Evolutionary conservation across 202 grass and related monocot genomes (phyloP).

Genomic region (Dendrocalamus latiflorus): DNA sequence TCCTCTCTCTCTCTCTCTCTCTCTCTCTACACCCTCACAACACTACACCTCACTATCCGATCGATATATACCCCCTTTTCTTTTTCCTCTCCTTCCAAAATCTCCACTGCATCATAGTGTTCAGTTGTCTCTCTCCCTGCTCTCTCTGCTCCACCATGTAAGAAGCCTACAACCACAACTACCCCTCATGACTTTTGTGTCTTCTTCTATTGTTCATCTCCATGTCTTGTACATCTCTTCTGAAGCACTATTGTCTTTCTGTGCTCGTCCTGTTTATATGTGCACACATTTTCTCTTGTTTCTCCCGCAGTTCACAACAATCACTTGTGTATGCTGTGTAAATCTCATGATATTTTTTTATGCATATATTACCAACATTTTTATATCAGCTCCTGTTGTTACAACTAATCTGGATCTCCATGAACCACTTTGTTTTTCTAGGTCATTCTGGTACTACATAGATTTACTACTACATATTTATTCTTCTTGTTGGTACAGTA

Average conservation of each 20-base stretch:
- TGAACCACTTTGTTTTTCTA: conserved; percentile 21
- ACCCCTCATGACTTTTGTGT: conserved; percentile 36
- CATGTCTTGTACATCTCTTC: conserved; percentile 40
- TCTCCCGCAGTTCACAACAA: conserved; percentile 9
- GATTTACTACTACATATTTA: not conserved
- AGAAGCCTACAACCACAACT: conserved; percentile 37
- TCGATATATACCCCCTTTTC: not conserved
- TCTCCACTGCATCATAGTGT: conserved; percentile 49
- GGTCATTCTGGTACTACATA: conserved; percentile 10
- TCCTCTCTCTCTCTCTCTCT: not conserved
- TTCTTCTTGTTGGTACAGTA: not conserved
- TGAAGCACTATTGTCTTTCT: conserved; percentile 16
- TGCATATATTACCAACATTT: not conserved
- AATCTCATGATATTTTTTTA: not conserved
- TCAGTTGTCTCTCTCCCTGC: conserved; percentile 43
- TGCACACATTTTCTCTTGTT: conserved; percentile 2
- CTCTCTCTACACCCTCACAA: not conserved
- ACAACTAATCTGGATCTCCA: conserved; percentile 7
- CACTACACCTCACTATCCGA: too few species aligned
- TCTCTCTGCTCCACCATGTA: conserved; percentile 58
- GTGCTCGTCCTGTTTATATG: conserved; percentile 7
- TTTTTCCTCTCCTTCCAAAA: conserved; percentile 45
- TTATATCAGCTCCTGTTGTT: not conserved
- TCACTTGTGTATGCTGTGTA: not conserved
- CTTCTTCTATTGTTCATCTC: conserved; percentile 41